Base-by-base conservation (phyloP, 139 green algal genomes). In the Pedinophyceae sp. region DNA sequence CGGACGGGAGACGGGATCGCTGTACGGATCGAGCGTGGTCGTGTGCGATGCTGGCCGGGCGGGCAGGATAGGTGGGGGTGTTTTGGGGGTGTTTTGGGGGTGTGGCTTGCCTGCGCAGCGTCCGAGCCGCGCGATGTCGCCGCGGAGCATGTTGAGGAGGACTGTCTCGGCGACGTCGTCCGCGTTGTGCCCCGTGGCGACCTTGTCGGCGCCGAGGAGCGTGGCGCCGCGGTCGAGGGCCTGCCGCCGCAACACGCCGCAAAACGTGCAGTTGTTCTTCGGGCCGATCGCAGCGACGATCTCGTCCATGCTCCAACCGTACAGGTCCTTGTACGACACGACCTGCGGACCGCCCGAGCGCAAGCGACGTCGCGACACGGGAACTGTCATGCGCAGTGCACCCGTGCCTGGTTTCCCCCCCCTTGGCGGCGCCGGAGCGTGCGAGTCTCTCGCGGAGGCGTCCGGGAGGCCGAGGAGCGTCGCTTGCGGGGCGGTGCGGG, bases 241-340 rank as follows among this genome's bases (percentile, higher is more conserved):
- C 59, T 81, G 76, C 2, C 86, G 62, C 18, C 88, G 62, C 53
- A 97, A 95, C 1, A 97, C 89, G 1, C 89, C 89, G 58, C 89
- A 97, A 61, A 97, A 97, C 18, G 89, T 97, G 79, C 89, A 97
- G 74, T 97, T 97, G 78, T 81, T 93, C 30, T 78, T 81, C 4
- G 59, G 86, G 27, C 89, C 89, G 17, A 97, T 85, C 61, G 79
- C 55, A 0, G 48, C 23, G 25, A 98, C 89, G n/a, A 97, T 97
- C 47, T 95, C 80, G 52, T 97, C 89, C 89, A 97, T 98, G 17
- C 80, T 93, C 89, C 90, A 97, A 19, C 87, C 88, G 66, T 97
- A 97, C 48, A 97, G 72, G 52, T 95, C 67, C 54, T 88, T 81
- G 59, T 97, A 97, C 0, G 84, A 94, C 25, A 96, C 71, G 2